Percentiles rank a stretch among this genome's conserved stretches.
Evolutionary conservation across 1,284 basidiomycete species (phyloP).

Genomic region (Ceratobasidium sp.): DNA sequence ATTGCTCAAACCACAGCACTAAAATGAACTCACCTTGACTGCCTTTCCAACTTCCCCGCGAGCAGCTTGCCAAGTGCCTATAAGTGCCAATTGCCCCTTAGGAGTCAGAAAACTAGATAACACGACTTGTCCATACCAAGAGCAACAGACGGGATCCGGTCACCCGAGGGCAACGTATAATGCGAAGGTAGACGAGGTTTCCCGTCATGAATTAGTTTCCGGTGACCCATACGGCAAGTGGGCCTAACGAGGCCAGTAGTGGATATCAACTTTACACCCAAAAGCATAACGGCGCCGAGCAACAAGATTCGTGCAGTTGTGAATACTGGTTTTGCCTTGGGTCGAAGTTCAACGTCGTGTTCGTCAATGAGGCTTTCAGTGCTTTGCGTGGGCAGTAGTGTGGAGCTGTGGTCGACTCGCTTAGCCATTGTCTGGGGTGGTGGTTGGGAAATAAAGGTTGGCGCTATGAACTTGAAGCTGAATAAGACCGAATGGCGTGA

Average conservation of each 20-base stretch:
- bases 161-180: constrained; percentile 39
- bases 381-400: not conserved
- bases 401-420: constrained; percentile 32
- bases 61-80: constrained; percentile 45
- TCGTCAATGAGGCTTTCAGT: not conserved
- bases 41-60: constrained; percentile 43
- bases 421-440: constrained; percentile 28
- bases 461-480: not conserved
- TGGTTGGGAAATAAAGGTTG: not conserved
- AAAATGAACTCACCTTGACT: constrained; percentile 8
- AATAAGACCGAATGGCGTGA: constrained; percentile 30
- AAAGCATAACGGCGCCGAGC: constrained; percentile 22
- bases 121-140: constrained; percentile 22
- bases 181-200: constrained; percentile 38
- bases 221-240: not conserved
- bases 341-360: not conserved
- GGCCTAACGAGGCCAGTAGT: not conserved
- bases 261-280: constrained; percentile 8
- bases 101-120: not conserved
- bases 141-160: constrained; percentile 42
- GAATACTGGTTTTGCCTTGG: not conserved
- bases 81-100: not conserved
- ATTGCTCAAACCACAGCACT: not conserved
- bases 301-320: constrained; percentile 6
- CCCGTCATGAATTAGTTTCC: constrained; percentile 24